Evolutionary conservation across 75 land plant genomes (phyloP).

Genomic region (Gnetum montanum): DNA sequence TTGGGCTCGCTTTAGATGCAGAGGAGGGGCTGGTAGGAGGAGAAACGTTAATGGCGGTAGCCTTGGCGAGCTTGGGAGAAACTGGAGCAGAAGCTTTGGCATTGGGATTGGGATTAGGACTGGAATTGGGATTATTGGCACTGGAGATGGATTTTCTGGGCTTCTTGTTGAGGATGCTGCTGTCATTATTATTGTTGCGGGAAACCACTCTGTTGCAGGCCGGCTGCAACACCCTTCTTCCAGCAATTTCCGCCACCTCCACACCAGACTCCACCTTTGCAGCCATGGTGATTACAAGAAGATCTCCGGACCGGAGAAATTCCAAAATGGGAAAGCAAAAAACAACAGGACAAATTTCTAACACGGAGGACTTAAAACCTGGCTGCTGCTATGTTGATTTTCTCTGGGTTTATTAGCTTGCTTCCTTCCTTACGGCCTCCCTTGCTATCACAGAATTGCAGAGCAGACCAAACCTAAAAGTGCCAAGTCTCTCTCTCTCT

Average conservation of each 20-base stretch:
- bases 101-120: neutral
- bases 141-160: conserved; percentile 4
- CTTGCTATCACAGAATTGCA: too few species aligned
- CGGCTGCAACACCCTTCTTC: conserved; percentile 49
- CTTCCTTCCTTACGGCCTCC: too few species aligned
- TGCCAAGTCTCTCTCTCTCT: too few species aligned
- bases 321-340: too few species aligned
- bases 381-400: too few species aligned
- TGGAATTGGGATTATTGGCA: neutral
- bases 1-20: conserved; percentile 12
- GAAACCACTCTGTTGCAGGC: conserved; percentile 28
- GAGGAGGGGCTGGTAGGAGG: conserved; percentile 12
- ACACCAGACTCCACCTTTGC: conserved; percentile 3
- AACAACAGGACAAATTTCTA: too few species aligned
- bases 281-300: conserved; percentile 6
- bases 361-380: too few species aligned
- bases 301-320: too few species aligned
- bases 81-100: conserved; percentile 3
- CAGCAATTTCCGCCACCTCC: conserved; percentile 26
- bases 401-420: too few species aligned
- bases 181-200: conserved; percentile 9
- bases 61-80: conserved; percentile 1
- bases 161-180: too few species aligned
- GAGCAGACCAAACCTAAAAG: too few species aligned
- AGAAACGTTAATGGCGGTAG: neutral